phyloP scores from a whole-genome alignment of 495 filamentous ascomycete genomes.

The Bombardia bombarda region DNA sequence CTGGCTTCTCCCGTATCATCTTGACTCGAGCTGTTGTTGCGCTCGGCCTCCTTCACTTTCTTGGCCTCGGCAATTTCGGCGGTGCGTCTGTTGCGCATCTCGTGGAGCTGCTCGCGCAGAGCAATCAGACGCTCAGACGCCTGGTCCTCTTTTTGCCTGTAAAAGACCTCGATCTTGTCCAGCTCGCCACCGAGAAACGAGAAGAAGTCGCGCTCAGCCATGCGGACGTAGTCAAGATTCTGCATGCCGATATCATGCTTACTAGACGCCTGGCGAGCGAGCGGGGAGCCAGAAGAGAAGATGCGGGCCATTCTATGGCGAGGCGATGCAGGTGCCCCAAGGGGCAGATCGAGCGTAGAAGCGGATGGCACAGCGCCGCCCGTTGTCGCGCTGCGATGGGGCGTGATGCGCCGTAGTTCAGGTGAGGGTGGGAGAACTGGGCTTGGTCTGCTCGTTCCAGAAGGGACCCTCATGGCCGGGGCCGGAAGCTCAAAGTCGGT shows the following conservation, averaged over 20 bases:
- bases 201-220: slow-evolving; percentile 69
- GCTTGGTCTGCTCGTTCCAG: slow-evolving; percentile 20
- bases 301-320: slow-evolving; percentile 18
- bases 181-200: slow-evolving; percentile 69
- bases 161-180: slow-evolving; percentile 80
- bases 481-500: slow-evolving; percentile 57
- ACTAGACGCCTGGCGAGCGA: slow-evolving; percentile 12
- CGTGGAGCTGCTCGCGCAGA: slow-evolving; percentile 72
- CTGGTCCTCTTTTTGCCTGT: slow-evolving; percentile 73
- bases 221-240: slow-evolving; percentile 38
- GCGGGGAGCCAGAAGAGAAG: slow-evolving; percentile 16
- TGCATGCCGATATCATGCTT: slow-evolving; percentile 23
- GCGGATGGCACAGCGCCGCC: slow-evolving; percentile 4
- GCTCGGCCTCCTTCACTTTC: slow-evolving; percentile 17
- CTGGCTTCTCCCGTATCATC: slow-evolving; percentile 10
- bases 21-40: slow-evolving; percentile 5
- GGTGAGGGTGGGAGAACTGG: slow-evolving; percentile 3
- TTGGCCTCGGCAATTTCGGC: slow-evolving; percentile 53
- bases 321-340: slow-evolving; percentile 13
- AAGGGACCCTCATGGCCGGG: slow-evolving; percentile 59
- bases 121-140: slow-evolving; percentile 60
- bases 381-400: slow-evolving; percentile 20
- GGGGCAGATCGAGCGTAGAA: slow-evolving; percentile 2
- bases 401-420: slow-evolving; percentile 4
- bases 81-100: slow-evolving; percentile 74